Base-by-base conservation (phyloP, 352 stramenopile species). In the Blastocystis sp. region DNA sequence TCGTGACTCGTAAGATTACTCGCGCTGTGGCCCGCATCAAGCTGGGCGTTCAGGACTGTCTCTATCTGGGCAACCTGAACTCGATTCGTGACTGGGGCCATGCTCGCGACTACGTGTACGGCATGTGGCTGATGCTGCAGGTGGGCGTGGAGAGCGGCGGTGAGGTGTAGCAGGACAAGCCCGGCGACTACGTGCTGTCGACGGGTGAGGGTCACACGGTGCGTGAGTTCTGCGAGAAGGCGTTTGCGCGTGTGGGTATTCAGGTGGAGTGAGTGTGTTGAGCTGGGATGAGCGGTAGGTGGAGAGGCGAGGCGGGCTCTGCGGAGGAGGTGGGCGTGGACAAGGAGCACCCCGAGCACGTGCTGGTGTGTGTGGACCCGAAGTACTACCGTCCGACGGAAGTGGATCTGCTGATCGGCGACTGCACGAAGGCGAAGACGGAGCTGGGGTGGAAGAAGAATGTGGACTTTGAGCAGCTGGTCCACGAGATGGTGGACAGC, bases 81-180 rank as follows among this genome's bases (percentile, higher is more conserved):
- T 93, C 96, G 2, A 94, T 97, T 90, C 95, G 96, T 88, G 96
- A 99, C 92, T 99, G 96, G 96, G 96, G 96, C 88, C 96, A 98
- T 91, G 96, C 96, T 21, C 92, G 93, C 71, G 96, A 99, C 91
- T 99, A 98, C 89, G 94, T 98, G 59, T 93, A 98, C 89, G 97
- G 96, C 82, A 99, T 99, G 96, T 99, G 96, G 96, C 93, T 93
- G 82, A 99, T 99, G 95, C 91, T 98, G 43, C 96, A 98, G 92
- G 65, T 76, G 52, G 19, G 11, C 19, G 38, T 53, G 7, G 9
- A 53, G 10, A 76, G 11, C 0, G 38, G 11, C 11, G 43, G 23
- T 76, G 43, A 76, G 2, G 9, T 71, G 23, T 87, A 91, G 69
- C 89, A 92, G 66, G 93, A 97, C 62, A 90, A 91, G 76, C 89